Evolutionary conservation across 768 basidiomycete species (phyloP), one percentile per base, ranked within the genome.

Genomic region (Xerocomellus chrysenteron): DNA sequence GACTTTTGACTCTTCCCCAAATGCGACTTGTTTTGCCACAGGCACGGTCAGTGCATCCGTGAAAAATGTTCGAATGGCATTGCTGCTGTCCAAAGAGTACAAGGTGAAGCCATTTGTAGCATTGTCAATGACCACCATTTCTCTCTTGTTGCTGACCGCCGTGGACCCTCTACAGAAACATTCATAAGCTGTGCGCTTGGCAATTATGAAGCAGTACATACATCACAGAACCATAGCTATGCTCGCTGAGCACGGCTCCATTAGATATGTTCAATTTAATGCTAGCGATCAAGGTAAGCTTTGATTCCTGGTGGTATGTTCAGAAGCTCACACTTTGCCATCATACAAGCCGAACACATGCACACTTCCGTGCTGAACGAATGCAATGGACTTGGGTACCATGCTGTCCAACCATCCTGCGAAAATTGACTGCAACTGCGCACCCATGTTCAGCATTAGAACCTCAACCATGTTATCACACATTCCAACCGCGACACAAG

Each of bases 271-370:
- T 58, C 24, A 61, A n/a, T 26, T 49, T 51, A 41, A 58, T 55
- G n/a, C 45, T 46, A 19, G 26, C 26, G n/a, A 49, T 0, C 10
- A 19, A 16, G 28, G 2, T 47, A 9, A 37, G 36, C 26, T 37
- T 16, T 37, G 36, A 32, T 2, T 47, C 45, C n/a, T n/a, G n/a
- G n/a, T n/a, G n/a, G n/a, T n/a, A n/a, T n/a, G n/a, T n/a, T n/a
- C n/a, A n/a, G n/a, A n/a, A n/a, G n/a, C n/a, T n/a, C 4, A 50
- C 58, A 59, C n/a, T 4, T 56, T 56, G 1, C 55, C 59, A 54
- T 60, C 32, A 12, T 46, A 60, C 11, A 60, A 33, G 2, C 55
- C 47, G 12, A 57, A 60, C 0, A 57, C 13, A 35, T 57, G 28
- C 2, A 60, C 4, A 21, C 17, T 46, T 11, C 39, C 50, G 30